Base-by-base conservation (phyloP, 108 stramenopile genomes). In the Cyclotella distinguenda region DNA sequence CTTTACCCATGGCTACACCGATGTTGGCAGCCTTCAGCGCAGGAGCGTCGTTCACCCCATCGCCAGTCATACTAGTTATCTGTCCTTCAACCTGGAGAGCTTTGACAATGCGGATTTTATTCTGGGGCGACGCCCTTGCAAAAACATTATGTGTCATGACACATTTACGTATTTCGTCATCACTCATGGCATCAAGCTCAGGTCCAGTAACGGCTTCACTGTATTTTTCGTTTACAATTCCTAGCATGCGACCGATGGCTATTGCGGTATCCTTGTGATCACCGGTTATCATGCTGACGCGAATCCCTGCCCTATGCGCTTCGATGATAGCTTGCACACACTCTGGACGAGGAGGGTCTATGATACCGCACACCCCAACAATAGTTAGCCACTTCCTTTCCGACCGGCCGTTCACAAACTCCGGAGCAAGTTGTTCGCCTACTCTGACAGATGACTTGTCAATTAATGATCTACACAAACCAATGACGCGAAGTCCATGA, bases 1-100 rank as follows among this genome's bases (percentile, higher is more conserved):
- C 91, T 70, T 92, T 95, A 44, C 97, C 98, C 98, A 99, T 99
- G 55, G 98, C 98, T 66, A 99, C 95, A 75, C 98, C 98, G 82
- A 99, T 96, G 77, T 98, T 93, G 18, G 97, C 98, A 62, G 88
- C 84, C 84, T 97, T 98, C 15, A 99, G 81, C 9, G 98, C 97
- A 28, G 98, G 98, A 27, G 97, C 92, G 68, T 99, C 98, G 64
- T 99, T 99, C 35, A 99, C 98, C 61, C 99, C 99, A 78, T 99
- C 99, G 47, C 99, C 99, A 48, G 99, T 99, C 93, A 99, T 95
- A 69, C 88, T 86, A 26, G 91, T 81, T 42, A 98, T 82, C 60
- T 97, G 81, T n/a, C 89, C 93, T 49, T 88, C 58, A n/a, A 85
- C 71, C 80, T 96, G 94, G 56, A 93, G 87, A 42, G 95, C 87